A percentile compares a stretch with the other conserved stretches of the same genome.
These are phyloP conservation scores for Spathaspora passalidarum DNA, from an alignment of 805 yeast genomes.

Conservation along the genomic window DNA sequence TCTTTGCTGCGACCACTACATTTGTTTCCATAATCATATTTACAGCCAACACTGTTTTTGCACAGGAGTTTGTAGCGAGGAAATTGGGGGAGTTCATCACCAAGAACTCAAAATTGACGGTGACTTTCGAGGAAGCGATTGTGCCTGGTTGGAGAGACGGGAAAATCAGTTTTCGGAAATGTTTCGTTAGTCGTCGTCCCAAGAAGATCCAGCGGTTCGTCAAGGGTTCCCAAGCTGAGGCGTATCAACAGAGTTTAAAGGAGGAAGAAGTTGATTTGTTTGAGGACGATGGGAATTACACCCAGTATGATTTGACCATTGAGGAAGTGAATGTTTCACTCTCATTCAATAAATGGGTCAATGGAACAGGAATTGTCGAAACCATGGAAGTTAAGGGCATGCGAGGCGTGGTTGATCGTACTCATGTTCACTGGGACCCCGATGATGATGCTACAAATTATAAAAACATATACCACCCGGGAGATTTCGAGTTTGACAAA, in stretches of 20 bases:
- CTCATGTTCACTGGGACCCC: conserved; percentile 80
- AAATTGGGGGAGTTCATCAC: conserved; percentile 81
- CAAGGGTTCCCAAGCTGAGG: conserved; percentile 73
- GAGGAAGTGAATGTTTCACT: conserved; percentile 80
- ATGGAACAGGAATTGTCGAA: conserved; percentile 83
- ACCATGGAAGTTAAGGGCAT: conserved; percentile 76
- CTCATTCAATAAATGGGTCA: conserved; percentile 82
- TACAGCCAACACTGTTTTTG: conserved; percentile 78
- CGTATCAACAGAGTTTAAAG: conserved; percentile 52
- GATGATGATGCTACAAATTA: conserved; percentile 82
- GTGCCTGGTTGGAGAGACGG: conserved; percentile 94
- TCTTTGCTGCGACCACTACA: conserved; percentile 87
- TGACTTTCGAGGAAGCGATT: conserved; percentile 88
- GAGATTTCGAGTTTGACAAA: conserved; percentile 89
- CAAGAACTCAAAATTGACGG: conserved; percentile 74
- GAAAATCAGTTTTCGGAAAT: conserved; percentile 76
- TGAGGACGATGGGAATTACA: conserved; percentile 88
- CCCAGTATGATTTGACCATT: conserved; percentile 89
- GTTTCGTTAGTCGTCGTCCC: conserved; percentile 84
- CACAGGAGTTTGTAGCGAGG: conserved; percentile 84
- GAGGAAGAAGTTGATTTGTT: conserved; percentile 29
- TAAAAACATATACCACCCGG: conserved; percentile 68
- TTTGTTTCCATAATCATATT: conserved; percentile 78
- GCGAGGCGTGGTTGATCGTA: conserved; percentile 89
- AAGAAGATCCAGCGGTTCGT: conserved; percentile 49